Percentiles rank a stretch among this genome's conserved stretches.
Conservation (phyloP, 2,329 filamentous ascomycete species). For the Cryphonectria naterciae region DNA sequence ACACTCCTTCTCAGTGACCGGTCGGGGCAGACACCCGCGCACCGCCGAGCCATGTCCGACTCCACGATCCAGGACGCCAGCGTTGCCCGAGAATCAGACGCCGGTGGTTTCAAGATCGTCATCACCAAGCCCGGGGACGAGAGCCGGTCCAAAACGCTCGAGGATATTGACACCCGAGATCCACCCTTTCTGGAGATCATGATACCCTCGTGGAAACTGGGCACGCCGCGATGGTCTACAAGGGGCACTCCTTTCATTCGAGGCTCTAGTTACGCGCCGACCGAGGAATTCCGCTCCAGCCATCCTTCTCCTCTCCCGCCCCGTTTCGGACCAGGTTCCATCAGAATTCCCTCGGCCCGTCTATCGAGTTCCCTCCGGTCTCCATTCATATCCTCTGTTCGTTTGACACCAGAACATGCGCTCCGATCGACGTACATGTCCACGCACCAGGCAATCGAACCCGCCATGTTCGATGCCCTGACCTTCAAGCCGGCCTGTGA, state of each 20-base stretch:
- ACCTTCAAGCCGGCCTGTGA: conserved; percentile 80
- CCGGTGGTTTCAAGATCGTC: conserved; percentile 76
- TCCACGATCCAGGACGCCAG: conserved; percentile 73
- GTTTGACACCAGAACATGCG: conserved; percentile 44
- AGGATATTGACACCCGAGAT: conserved; percentile 52
- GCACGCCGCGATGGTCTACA: conserved; percentile 78
- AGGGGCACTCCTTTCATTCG: conserved; percentile 77
- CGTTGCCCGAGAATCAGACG: conserved; percentile 57
- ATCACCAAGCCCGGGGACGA: conserved; percentile 73
- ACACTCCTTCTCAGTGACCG: conserved; percentile 41
- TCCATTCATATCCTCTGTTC: conserved; percentile 41
- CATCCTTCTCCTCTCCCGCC: conserved; percentile 49
- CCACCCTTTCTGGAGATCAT: conserved; percentile 69
- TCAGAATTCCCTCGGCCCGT: conserved; percentile 44
- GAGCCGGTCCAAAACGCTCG: conserved; percentile 63
- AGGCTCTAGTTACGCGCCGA: conserved; percentile 78
- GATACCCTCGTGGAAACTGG: conserved; percentile 84
- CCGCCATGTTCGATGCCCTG: conserved; percentile 80
- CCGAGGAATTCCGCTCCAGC: conserved; percentile 72
- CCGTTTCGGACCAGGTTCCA: conserved; percentile 41
- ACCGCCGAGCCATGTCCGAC: conserved; percentile 73
- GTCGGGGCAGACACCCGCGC: conserved; percentile 43
- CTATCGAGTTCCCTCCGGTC: conserved; percentile 36
- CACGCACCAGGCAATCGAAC: conserved; percentile 60
- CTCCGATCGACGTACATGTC: conserved; percentile 54